phyloP scores from a whole-genome alignment of 495 filamentous ascomycete genomes.

The Penicillium diatomitis region DNA sequence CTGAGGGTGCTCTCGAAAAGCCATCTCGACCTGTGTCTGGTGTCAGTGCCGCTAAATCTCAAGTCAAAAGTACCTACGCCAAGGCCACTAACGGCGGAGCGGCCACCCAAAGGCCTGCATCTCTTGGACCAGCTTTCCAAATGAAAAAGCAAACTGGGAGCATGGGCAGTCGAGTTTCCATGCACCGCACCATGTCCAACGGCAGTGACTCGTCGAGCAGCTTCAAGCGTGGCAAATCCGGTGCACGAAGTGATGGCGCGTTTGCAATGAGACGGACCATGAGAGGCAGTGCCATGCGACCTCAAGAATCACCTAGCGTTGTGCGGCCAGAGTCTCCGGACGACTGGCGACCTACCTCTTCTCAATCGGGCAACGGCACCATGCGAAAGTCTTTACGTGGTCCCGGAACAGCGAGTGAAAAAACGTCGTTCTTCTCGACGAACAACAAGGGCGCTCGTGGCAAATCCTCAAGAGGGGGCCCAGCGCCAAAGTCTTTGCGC shows the following conservation, averaged over 20 bases:
- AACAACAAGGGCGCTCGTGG: constrained; percentile 34
- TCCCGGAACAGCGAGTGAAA: constrained; percentile 21
- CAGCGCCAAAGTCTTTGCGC: constrained; percentile 6
- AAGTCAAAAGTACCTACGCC: constrained; percentile 6
- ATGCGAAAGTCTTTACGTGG: constrained; percentile 45
- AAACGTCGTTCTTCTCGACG: constrained; percentile 39
- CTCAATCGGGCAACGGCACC: constrained; percentile 22
- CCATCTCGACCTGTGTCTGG: constrained; percentile 18
- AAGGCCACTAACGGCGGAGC: constrained; percentile 2
- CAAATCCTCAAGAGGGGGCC: constrained; percentile 16
- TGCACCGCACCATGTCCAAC: constrained; percentile 32
- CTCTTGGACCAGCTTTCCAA: constrained; percentile 19
- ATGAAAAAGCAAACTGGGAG: neutral
- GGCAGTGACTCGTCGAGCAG: constrained; percentile 56
- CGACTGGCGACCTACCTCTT: constrained; percentile 24
- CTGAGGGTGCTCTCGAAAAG: constrained; percentile 6
- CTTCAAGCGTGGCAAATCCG: constrained; percentile 43
- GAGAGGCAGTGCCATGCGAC: constrained; percentile 27
- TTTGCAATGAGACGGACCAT: constrained; percentile 49
- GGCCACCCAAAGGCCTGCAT: constrained; percentile 15
- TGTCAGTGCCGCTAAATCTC: constrained; percentile 9
- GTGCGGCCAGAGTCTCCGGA: constrained; percentile 21
- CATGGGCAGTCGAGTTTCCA: constrained; percentile 2
- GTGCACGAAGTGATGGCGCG: constrained; percentile 23
- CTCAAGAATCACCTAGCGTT: constrained; percentile 16